Evolutionary conservation across 495 filamentous ascomycete genomes (phyloP), one percentile per base, ranked within the genome.

Genomic region (Penicillium arizonense): DNA sequence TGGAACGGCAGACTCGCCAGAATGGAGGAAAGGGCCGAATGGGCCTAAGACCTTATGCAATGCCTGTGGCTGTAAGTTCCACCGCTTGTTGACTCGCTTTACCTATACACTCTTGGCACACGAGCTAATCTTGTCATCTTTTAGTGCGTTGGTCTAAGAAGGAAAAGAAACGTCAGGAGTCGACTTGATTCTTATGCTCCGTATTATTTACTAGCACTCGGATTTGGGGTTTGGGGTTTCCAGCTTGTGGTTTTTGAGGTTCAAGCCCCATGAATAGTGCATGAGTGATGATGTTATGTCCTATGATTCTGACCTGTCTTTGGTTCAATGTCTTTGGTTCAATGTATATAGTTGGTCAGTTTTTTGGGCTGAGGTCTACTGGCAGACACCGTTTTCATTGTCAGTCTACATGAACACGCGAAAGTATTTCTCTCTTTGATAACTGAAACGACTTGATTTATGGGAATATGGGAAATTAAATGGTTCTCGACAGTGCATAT

Each of bases 21-120:
- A 98, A 74, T 98, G 94, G 94, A 80, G 94, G 50, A 97, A 96
- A 64, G 94, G 94, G 0, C 94, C 94, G 0, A 87, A 81, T 47
- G 94, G 94, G 6, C 94, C 94, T 3, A 97, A 98, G 73, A 97
- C 93, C 2, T 74, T 98, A 39, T 98, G 94, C 72, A 98, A 98
- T 76, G 94, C 94, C 20, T 98, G 94, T 72, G 94, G 94, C 52
- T 81, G 91, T 72, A 72, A 72, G 82, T 80, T 59, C 14, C 33
- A 36, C 20, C 18, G 33, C 33, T 16, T 21, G n/a, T 35, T 23
- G 23, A 34, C 12, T 52, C 18, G 35, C 24, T 33, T 13, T 2
- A 37, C 12, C 24, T 30, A 52, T 33, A 39, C 23, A 48, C 36
- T 16, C 28, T 43, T 28, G 30, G 16, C 13, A 35, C 14, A 37